Evolutionary conservation across 1,139 yeast genomes (phyloP), one percentile per base, ranked within the genome.

Genomic region (Taiozyma sp.): DNA sequence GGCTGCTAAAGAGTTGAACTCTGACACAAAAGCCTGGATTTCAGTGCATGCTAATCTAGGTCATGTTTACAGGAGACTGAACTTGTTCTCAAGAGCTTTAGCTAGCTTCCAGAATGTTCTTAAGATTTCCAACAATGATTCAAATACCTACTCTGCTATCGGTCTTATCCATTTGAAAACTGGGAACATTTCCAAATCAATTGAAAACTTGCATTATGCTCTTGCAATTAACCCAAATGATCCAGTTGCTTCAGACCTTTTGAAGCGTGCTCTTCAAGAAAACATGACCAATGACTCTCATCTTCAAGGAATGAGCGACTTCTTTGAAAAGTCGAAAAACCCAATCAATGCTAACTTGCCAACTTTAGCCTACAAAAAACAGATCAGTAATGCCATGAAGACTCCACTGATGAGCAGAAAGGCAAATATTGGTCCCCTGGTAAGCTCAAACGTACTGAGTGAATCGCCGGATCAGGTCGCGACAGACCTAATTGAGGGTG

Each of bases 31-130:
- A 57, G 87, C 95, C 0, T 88, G 96, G 88, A 73, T 85, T 1
- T 86, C 97, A 4, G 87, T 95, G 37, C 90, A 88, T 66, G 79
- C 91, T 22, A 95, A 95, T 65, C 72, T 93, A 53, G 99, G 97
- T 0, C 98, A 91, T 67, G 96, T 93, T 4, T 88, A 85, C 65
- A 74, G 98, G 51, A 76, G 89, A 49, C 68, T 82, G 50, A 83
- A 81, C 49, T 76, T 79, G 50, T 80, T 74, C 51, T 80, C 81
- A 47, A 80, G 81, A 61, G 87, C 98, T 0, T 72, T 90, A 44
- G 78, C 75, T 42, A 86, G 88, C 62, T 90, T 93, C 66, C 81
- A 82, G 53, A 85, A 85, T 59, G 96, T 93, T 6, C 67, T 87
- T 42, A 81, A 81, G 54, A 74, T 85, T 14, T 79, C 90, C 37